Evolutionary conservation across 352 stramenopile genomes (phyloP).

Genomic region (Globisporangium rhizosaccharum): DNA sequence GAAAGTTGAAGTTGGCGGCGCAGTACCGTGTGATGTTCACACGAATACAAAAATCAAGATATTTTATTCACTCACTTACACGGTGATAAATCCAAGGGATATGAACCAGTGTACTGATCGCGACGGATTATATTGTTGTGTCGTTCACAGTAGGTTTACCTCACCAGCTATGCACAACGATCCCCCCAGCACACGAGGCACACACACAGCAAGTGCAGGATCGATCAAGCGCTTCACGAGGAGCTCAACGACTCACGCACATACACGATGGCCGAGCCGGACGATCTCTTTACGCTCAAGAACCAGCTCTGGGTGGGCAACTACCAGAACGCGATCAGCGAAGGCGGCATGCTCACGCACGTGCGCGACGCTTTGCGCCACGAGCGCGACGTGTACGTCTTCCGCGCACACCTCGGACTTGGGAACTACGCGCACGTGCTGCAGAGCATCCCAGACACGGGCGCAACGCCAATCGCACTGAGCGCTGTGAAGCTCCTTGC

Average conservation of each 20-base stretch:
- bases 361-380: conserved; percentile 80
- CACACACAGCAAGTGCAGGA: too few species aligned
- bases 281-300: conserved; percentile 97
- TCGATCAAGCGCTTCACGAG: not conserved
- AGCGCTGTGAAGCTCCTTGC: conserved; percentile 87
- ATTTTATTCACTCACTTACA: too few species aligned
- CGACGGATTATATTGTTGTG: too few species aligned
- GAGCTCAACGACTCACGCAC: not conserved
- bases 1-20: too few species aligned
- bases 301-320: conserved; percentile 97
- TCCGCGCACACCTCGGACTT: conserved; percentile 88
- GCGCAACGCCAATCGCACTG: conserved; percentile 60
- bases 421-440: conserved; percentile 89
- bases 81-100: too few species aligned
- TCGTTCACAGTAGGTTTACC: too few species aligned
- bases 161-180: too few species aligned
- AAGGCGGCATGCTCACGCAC: conserved; percentile 85
- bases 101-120: too few species aligned
- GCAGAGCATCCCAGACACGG: conserved; percentile 70
- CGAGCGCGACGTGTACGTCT: conserved; percentile 94
- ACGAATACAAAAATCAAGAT: too few species aligned
- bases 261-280: conserved; percentile 84
- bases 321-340: conserved; percentile 93
- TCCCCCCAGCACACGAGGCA: too few species aligned
- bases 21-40: too few species aligned